Conservation (phyloP, 2,329 filamentous ascomycete species). For the Cladosporium sp. region DNA sequence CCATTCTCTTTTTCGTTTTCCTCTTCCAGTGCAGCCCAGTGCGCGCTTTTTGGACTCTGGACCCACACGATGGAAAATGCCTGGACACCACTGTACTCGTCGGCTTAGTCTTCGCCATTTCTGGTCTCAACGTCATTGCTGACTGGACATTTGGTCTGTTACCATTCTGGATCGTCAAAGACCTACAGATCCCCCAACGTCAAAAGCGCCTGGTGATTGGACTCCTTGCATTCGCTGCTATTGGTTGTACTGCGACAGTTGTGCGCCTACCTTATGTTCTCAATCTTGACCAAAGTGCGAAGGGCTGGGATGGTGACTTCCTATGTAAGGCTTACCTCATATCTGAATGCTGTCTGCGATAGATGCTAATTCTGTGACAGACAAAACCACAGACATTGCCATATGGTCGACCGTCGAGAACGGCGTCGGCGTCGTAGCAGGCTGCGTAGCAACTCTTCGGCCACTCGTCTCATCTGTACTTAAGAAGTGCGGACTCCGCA, state of each 20-base stretch:
- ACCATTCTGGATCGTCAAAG: slow-evolving; percentile 39
- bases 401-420: slow-evolving; percentile 32
- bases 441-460: slow-evolving; percentile 46
- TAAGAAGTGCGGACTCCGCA: background rate
- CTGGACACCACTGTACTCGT: slow-evolving; percentile 45
- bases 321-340: slow-evolving; percentile 29
- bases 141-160: slow-evolving; percentile 40
- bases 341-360: slow-evolving; percentile 14
- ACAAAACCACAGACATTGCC: slow-evolving; percentile 37
- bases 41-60: slow-evolving; percentile 47
- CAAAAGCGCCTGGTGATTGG: slow-evolving; percentile 36
- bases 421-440: slow-evolving; percentile 37
- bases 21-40: slow-evolving; percentile 53
- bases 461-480: slow-evolving; percentile 36
- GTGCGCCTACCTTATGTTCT: slow-evolving; percentile 44
- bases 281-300: slow-evolving; percentile 32
- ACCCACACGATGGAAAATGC: slow-evolving; percentile 38
- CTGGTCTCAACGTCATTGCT: slow-evolving; percentile 37
- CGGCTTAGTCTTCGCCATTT: slow-evolving; percentile 32
- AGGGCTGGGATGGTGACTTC: slow-evolving; percentile 36
- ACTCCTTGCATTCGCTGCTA: slow-evolving; percentile 38
- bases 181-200: slow-evolving; percentile 37
- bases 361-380: slow-evolving; percentile 22
- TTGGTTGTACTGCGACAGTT: slow-evolving; percentile 50
- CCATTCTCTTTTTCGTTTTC: slow-evolving; percentile 49